Conservation (phyloP, 148 eudicot genomes). For the Bassia scoparia region DNA sequence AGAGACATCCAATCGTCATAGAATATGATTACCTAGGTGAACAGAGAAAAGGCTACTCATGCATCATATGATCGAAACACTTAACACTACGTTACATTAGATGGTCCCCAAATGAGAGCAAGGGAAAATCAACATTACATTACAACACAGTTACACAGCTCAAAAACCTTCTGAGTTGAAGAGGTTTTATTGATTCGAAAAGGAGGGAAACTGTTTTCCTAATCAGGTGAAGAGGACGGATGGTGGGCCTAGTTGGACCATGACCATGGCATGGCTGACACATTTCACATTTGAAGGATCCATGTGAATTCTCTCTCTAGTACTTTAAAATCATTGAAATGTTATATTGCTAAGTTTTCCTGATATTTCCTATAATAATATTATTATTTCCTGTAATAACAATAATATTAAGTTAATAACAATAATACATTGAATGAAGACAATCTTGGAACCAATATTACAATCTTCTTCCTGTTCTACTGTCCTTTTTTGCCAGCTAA, state of each 20-base stretch:
- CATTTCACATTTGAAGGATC: conserved; percentile 36
- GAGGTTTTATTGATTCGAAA: conserved; percentile 14
- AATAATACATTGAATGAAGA: background rate
- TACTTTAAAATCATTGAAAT: conserved; percentile 13
- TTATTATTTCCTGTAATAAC: too few relatives aligned
- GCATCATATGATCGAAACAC: background rate
- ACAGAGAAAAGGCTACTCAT: background rate
- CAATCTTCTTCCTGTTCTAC: background rate
- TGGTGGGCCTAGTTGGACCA: conserved; percentile 32
- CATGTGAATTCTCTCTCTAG: conserved; percentile 42
- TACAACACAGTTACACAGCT: background rate
- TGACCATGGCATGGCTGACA: conserved; percentile 47
- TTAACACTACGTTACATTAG: background rate
- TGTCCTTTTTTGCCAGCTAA: conserved; percentile 9
- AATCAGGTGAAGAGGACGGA: conserved; percentile 44
- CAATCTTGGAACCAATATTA: background rate
- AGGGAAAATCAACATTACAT: background rate
- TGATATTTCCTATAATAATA: background rate
- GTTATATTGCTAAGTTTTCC: background rate
- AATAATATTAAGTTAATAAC: background rate
- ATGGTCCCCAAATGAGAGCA: conserved; percentile 8
- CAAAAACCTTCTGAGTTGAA: background rate
- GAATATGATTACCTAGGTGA: background rate
- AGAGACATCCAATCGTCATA: background rate
- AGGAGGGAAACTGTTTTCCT: conserved; percentile 16